Evolutionary conservation across 331 rosid genomes (phyloP).

Genomic region (Malus hybrid): DNA sequence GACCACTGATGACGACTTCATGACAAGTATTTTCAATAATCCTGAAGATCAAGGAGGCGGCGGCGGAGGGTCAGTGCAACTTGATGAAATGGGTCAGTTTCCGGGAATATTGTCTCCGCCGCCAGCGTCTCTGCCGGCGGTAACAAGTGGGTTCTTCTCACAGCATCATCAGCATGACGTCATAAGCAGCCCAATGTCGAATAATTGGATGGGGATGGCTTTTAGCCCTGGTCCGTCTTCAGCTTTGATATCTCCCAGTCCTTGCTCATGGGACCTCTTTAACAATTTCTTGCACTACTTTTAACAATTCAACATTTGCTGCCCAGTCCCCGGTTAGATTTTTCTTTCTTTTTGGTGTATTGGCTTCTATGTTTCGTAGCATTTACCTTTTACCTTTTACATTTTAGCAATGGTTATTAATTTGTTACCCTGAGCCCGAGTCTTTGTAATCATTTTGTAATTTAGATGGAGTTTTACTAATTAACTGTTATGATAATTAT

Average conservation of each 20-base stretch:
- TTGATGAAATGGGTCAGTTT: slow-evolving; percentile 44
- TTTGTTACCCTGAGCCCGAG: neutral
- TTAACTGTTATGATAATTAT: neutral
- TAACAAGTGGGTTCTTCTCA: slow-evolving; percentile 55
- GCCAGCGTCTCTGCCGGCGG: slow-evolving; percentile 48
- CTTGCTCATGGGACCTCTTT: slow-evolving; percentile 60
- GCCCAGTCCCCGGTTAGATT: neutral
- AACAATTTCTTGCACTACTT: slow-evolving; percentile 28
- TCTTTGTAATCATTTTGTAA: neutral
- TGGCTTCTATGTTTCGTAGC: neutral
- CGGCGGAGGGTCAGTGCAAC: neutral
- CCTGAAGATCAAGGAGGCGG: slow-evolving; percentile 19
- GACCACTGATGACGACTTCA: slow-evolving; percentile 13
- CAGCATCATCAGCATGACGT: slow-evolving; percentile 16
- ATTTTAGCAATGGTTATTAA: neutral
- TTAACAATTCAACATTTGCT: slow-evolving; percentile 2
- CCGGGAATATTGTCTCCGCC: slow-evolving; percentile 78
- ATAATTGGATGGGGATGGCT: slow-evolving; percentile 13
- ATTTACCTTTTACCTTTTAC: neutral
- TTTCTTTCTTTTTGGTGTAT: too few relatives aligned
- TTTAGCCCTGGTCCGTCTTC: slow-evolving; percentile 61
- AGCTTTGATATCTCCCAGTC: slow-evolving; percentile 52
- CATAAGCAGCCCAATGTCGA: neutral
- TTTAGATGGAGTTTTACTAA: neutral
- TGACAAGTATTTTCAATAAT: slow-evolving; percentile 4